Conservation (phyloP, 176 grass and related monocot genomes). For the Oryza officinalis region DNA sequence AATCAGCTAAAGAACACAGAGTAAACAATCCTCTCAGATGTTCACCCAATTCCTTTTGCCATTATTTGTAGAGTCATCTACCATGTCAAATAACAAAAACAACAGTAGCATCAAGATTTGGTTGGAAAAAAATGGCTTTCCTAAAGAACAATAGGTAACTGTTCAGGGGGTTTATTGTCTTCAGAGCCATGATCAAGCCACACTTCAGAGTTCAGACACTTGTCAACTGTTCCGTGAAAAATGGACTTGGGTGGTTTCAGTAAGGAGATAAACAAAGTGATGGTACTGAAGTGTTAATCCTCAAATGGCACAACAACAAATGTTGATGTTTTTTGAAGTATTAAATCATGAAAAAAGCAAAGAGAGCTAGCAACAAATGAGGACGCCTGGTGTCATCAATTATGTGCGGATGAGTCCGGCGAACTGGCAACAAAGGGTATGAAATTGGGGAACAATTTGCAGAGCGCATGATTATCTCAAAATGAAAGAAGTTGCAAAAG, state of each 20-base stretch:
- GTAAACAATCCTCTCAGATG: too few species aligned
- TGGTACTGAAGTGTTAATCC: constrained; percentile 6
- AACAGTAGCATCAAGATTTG: not conserved
- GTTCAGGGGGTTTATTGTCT: constrained; percentile 35
- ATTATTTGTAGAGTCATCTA: not conserved
- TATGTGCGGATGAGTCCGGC: constrained; percentile 90
- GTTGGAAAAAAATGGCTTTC: constrained; percentile 41
- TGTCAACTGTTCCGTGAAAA: constrained; percentile 81
- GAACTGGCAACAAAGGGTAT: constrained; percentile 49
- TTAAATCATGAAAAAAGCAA: constrained; percentile 15
- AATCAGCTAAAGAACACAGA: too few species aligned
- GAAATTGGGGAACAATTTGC: constrained; percentile 98
- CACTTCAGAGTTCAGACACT: constrained; percentile 76
- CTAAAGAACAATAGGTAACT: constrained; percentile 98
- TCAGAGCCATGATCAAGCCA: constrained; percentile 93
- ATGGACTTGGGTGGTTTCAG: constrained; percentile 75
- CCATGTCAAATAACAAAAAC: not conserved
- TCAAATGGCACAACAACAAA: constrained; percentile 29
- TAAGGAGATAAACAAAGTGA: too few species aligned
- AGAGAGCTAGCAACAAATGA: constrained; percentile 32
- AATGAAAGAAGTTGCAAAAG: constrained; percentile 93
- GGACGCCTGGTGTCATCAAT: constrained; percentile 21
- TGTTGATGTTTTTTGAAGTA: constrained; percentile 4
- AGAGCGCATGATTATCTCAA: constrained; percentile 95
- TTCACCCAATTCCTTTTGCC: constrained; percentile 7